These are phyloP conservation scores for Rhodotorula toruloides DNA, from an alignment of 768 basidiomycete genomes.

Conservation along the genomic window DNA sequence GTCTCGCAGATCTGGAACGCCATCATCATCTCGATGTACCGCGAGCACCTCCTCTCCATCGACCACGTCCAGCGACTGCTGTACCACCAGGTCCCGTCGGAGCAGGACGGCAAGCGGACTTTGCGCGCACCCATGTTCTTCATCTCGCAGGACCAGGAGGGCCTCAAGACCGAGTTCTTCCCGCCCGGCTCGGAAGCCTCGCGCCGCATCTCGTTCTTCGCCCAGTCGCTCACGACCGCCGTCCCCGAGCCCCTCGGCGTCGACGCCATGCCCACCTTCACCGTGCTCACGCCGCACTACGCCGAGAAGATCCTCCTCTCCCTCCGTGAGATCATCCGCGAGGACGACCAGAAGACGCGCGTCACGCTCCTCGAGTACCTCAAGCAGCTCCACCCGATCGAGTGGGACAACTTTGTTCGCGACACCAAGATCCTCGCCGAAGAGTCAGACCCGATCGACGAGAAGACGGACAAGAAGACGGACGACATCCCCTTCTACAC, in stretches of 20 bases:
- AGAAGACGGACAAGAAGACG: constrained; percentile 59
- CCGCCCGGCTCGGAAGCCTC: constrained; percentile 90
- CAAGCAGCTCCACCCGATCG: constrained; percentile 94
- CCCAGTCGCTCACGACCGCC: constrained; percentile 91
- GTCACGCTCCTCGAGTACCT: constrained; percentile 96
- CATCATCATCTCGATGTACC: constrained; percentile 99
- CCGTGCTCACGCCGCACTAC: constrained; percentile 95
- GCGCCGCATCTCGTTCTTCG: constrained; percentile 96
- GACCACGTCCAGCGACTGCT: constrained; percentile 97
- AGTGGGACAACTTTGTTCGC: constrained; percentile 99
- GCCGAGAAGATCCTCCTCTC: constrained; percentile 98
- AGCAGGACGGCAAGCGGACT: constrained; percentile 82
- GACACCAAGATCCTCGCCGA: constrained; percentile 99
- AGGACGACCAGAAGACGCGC: constrained; percentile 93
- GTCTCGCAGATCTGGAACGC: constrained; percentile 99
- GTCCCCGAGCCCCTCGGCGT: constrained; percentile 90
- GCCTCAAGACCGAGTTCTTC: constrained; percentile 83
- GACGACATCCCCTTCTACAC: constrained; percentile 97
- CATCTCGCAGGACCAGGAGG: constrained; percentile 78
- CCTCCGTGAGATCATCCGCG: constrained; percentile 94
- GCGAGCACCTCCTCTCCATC: constrained; percentile 96
- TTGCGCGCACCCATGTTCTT: constrained; percentile 96
- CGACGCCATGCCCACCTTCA: constrained; percentile 99
- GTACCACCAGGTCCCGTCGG: constrained; percentile 91
- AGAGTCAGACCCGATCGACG: constrained; percentile 66